phyloP scores from a whole-genome alignment of 169 alveolate genomes.

The Cryptosporidium andersoni region DNA sequence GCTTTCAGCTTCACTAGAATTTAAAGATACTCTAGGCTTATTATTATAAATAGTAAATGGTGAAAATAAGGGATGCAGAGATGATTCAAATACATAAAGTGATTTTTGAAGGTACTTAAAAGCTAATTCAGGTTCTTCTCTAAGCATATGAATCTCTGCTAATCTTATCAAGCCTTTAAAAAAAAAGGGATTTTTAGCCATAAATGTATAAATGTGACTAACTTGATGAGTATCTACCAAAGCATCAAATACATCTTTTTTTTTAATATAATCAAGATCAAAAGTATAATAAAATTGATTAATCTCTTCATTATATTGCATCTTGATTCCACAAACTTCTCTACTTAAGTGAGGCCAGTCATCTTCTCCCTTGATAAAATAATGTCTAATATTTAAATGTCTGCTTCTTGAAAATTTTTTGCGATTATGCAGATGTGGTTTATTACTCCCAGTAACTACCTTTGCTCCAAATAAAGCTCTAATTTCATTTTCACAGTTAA shows the following conservation, averaged over 20 bases:
- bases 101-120: slow-evolving; percentile 44
- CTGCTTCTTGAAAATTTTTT: slow-evolving; percentile 7
- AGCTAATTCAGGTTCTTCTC: slow-evolving; percentile 46
- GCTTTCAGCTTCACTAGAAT: slow-evolving; percentile 42
- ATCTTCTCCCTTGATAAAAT: slow-evolving; percentile 10
- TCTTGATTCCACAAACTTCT: slow-evolving; percentile 44
- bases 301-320: slow-evolving; percentile 56
- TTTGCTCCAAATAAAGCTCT: slow-evolving; percentile 40
- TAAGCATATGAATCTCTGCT: slow-evolving; percentile 39
- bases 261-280: slow-evolving; percentile 48
- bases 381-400: slow-evolving; percentile 48
- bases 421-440: not conserved
- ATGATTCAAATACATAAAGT: slow-evolving; percentile 62
- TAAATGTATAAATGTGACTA: slow-evolving; percentile 30
- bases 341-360: slow-evolving; percentile 62
- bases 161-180: slow-evolving; percentile 30
- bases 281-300: slow-evolving; percentile 48
- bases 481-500: slow-evolving; percentile 63
- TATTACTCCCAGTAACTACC: not conserved
- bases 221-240: slow-evolving; percentile 20
- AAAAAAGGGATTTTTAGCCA: slow-evolving; percentile 62
- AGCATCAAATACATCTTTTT: slow-evolving; percentile 34
- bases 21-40: slow-evolving; percentile 15
- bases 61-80: slow-evolving; percentile 53
- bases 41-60: slow-evolving; percentile 31